A percentile compares a stretch with the other conserved stretches of the same genome.
Conservation (phyloP, 371 early-diverging fungal genomes). For the Mortierella sp. region DNA sequence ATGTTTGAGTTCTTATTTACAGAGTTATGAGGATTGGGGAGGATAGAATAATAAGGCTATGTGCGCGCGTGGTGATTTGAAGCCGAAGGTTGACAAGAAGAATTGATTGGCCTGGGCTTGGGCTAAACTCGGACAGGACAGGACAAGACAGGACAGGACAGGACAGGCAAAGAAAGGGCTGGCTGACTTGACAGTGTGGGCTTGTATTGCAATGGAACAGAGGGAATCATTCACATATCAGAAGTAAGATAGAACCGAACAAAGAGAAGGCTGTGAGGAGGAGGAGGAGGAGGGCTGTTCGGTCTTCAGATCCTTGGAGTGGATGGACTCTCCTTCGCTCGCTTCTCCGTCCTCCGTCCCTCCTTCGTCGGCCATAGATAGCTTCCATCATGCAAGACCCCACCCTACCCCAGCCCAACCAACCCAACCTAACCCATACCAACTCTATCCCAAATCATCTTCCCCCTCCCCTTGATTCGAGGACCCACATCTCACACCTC, state of each 20-base stretch:
- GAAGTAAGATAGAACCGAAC: no score
- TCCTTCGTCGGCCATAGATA: neutral
- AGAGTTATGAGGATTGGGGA: neutral
- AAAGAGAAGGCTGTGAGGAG: no score
- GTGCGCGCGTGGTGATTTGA: no score
- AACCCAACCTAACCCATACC: neutral
- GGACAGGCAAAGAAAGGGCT: neutral
- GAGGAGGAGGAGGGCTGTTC: neutral
- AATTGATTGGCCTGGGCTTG: neutral
- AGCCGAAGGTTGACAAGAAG: neutral
- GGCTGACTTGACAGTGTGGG: neutral
- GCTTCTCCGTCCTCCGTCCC: neutral
- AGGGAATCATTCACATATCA: no score
- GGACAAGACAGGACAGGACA: no score
- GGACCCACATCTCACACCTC: neutral
- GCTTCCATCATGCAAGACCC: neutral
- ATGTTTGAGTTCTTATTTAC: neutral
- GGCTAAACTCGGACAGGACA: neutral
- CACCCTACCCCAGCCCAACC: neutral
- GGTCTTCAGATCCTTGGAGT: neutral
- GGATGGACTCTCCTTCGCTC: constrained; percentile 1
- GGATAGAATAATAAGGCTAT: neutral
- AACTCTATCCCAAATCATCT: neutral
- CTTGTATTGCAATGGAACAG: constrained; percentile 1
- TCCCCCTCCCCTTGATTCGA: constrained; percentile 1